Base-by-base conservation (phyloP, 306 rosid species). In the Citrullus colocynthis region DNA sequence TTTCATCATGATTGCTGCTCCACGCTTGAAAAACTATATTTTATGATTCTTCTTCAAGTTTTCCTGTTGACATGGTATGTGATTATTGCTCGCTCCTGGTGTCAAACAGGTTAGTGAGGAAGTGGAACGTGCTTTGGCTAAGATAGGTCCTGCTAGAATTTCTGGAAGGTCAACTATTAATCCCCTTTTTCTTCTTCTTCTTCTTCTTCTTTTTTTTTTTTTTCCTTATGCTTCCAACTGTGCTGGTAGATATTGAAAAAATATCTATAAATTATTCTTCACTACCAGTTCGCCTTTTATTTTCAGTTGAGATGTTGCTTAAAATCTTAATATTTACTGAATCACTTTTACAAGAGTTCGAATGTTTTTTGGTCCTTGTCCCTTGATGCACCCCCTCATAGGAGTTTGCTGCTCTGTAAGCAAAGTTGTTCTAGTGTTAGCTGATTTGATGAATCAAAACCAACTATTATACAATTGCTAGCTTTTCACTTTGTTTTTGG, bases 121-220 rank as follows among this genome's bases (percentile, higher is more conserved):
- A 84, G 95, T 90, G 83, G 95, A 90, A 80, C 92, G 95, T 66
- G 95, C 95, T 76, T 80, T 90, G 81, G 90, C 90, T 32, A 90
- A 88, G 85, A 82, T 88, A 76, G 90, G 92, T 74, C 95, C 95
- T 81, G 88, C 95, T 80, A 88, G 89, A 84, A 70, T 86, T 62
- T 34, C 59, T 78, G 95, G 95, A 88, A 90, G 95, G 92, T 90
- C 34, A 55, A 39, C 73, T 66, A 39, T 9, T 28, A 73, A 30
- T 73, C n/a, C 41, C 10, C 10, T 5, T 9, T 10, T 62, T 6
- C 1, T 24, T 24, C 1, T 24, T 24, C 1, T 24, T 24, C 1
- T 24, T 24, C 1, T 24, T 24, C 1, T 24, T 24, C 1, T 24
- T 10, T 62, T 3, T 17, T 17, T 5, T 9, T 10, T 48, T 6